These are phyloP conservation scores for Metschnikowia sp. DNA, from an alignment of 805 yeast genomes.

Conservation along the genomic window DNA sequence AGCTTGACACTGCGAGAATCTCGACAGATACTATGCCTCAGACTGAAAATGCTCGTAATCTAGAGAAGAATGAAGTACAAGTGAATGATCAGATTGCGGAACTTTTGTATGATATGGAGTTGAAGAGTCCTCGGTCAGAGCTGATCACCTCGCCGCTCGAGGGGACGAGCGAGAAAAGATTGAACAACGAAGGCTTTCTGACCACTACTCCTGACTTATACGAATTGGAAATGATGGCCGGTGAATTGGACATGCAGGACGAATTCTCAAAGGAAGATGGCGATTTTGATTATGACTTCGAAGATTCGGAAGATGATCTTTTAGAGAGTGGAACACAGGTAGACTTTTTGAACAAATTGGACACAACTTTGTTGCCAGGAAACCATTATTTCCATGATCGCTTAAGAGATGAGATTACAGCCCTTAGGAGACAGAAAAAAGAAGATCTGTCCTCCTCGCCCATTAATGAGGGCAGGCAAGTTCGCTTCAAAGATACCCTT, in stretches of 20 bases:
- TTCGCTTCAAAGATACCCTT: slow-evolving; percentile 49
- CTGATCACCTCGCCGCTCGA: background rate
- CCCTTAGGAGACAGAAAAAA: slow-evolving; percentile 20
- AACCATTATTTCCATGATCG: slow-evolving; percentile 17
- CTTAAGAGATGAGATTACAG: slow-evolving; percentile 41
- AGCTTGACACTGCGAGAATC: no score
- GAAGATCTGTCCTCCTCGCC: background rate
- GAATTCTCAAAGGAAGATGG: background rate
- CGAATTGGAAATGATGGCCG: slow-evolving; percentile 54
- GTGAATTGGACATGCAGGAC: slow-evolving; percentile 30
- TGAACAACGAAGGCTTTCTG: background rate
- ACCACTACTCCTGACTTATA: slow-evolving; percentile 28
- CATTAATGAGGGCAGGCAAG: slow-evolving; percentile 25
- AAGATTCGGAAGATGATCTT: slow-evolving; percentile 34
- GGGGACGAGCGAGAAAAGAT: background rate
- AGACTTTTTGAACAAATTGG: slow-evolving; percentile 24
- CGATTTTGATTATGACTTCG: slow-evolving; percentile 10
- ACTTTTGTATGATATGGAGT: slow-evolving; percentile 35
- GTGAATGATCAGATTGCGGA: slow-evolving; percentile 24
- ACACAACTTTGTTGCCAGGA: slow-evolving; percentile 17
- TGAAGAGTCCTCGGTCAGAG: slow-evolving; percentile 10
- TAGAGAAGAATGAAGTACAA: background rate
- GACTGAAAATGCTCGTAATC: background rate
- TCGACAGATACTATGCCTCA: no score
- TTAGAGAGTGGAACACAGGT: slow-evolving; percentile 28